A percentile compares a stretch with the other conserved stretches of the same genome.
Evolutionary conservation across 1,284 basidiomycete genomes (phyloP).

Genomic region (Malassezia restricta): DNA sequence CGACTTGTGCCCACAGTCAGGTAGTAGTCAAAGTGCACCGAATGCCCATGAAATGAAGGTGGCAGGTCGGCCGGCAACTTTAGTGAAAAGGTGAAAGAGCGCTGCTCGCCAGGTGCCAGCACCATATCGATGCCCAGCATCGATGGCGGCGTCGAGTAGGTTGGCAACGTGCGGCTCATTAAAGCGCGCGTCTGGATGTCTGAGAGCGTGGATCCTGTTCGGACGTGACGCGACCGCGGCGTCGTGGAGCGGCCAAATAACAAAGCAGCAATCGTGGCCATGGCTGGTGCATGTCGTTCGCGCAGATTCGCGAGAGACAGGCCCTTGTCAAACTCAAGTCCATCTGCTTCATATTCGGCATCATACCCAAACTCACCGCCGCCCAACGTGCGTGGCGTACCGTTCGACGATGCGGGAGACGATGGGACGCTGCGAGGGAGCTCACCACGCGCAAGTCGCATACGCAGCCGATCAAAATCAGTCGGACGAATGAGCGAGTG

Average conservation of each 20-base stretch:
- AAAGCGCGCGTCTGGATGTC: constrained; percentile 49
- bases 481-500: constrained; percentile 47
- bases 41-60: constrained; percentile 73
- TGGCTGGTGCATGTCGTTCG: constrained; percentile 7
- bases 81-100: constrained; percentile 51
- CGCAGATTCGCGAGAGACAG: not conserved
- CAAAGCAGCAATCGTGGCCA: constrained; percentile 12
- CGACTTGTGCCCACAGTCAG: constrained; percentile 75
- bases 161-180: constrained; percentile 56
- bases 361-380: constrained; percentile 34
- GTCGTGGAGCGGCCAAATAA: not conserved
- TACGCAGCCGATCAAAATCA: constrained; percentile 47
- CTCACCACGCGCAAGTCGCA: constrained; percentile 37
- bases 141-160: constrained; percentile 65
- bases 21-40: constrained; percentile 74
- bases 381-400: constrained; percentile 26
- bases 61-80: constrained; percentile 58
- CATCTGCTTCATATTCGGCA: constrained; percentile 10
- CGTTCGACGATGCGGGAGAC: constrained; percentile 15
- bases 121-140: constrained; percentile 71
- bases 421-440: constrained; percentile 17
- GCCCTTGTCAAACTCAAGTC: constrained; percentile 15
- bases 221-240: constrained; percentile 25
- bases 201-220: constrained; percentile 54
- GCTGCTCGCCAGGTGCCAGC: constrained; percentile 64